A percentile compares a stretch with the other conserved stretches of the same genome.
Conservation (phyloP, 2,329 filamentous ascomycete species). For the Verruconis gallopava region DNA sequence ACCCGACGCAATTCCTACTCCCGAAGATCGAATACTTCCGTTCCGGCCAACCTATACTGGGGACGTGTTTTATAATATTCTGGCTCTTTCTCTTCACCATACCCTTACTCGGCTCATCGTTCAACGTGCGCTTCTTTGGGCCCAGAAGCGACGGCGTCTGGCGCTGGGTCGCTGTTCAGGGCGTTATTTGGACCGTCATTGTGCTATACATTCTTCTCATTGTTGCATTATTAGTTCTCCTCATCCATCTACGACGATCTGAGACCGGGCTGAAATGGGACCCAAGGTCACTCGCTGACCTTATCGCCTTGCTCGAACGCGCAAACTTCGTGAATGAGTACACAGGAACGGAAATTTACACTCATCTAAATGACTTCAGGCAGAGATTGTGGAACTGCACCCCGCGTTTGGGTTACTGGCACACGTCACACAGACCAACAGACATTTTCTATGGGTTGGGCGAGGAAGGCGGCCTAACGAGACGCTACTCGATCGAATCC, state of each 20-base stretch:
- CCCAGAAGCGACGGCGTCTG: slow-evolving; percentile 47
- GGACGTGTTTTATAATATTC: slow-evolving; percentile 51
- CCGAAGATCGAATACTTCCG: slow-evolving; percentile 56
- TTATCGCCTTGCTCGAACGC: slow-evolving; percentile 63
- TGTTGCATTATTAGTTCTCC: slow-evolving; percentile 42
- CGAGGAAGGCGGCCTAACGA: slow-evolving; percentile 41
- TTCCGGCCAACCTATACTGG: slow-evolving; percentile 54
- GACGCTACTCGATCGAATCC: slow-evolving; percentile 37
- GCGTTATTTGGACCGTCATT: slow-evolving; percentile 65
- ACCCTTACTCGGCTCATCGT: slow-evolving; percentile 67
- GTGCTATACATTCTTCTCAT: slow-evolving; percentile 58
- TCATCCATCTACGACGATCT: slow-evolving; percentile 50
- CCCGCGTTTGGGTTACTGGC: slow-evolving; percentile 80
- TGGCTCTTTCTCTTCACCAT: slow-evolving; percentile 73
- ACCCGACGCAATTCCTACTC: slow-evolving; percentile 52
- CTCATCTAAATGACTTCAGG: slow-evolving; percentile 39
- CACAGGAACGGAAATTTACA: slow-evolving; percentile 51
- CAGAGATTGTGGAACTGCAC: slow-evolving; percentile 43
- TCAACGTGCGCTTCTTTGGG: slow-evolving; percentile 52
- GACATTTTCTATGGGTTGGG: slow-evolving; percentile 72
- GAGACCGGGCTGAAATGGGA: slow-evolving; percentile 78
- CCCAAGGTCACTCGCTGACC: slow-evolving; percentile 65
- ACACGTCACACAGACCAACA: slow-evolving; percentile 47
- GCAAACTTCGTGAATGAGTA: slow-evolving; percentile 70
- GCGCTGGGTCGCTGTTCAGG: slow-evolving; percentile 69